These are phyloP conservation scores for Vaccinium myrtillus DNA, from an alignment of 148 eudicot genomes.

Conservation along the genomic window DNA sequence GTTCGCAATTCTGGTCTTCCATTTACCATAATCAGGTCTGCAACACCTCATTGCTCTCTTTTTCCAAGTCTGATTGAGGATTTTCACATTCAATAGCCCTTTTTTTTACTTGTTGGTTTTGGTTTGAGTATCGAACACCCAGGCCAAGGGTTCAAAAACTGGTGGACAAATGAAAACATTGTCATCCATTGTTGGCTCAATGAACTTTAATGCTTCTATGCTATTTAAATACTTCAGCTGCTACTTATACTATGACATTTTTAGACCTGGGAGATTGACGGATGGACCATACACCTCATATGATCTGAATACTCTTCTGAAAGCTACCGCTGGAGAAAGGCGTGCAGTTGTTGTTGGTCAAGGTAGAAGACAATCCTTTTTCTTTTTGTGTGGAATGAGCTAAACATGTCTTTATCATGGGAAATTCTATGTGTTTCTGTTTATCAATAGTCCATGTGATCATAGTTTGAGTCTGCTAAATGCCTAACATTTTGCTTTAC, in stretches of 20 bases:
- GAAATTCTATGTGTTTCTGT: not conserved
- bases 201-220: not conserved
- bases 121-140: not conserved
- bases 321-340: conserved; percentile 94
- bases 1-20: conserved; percentile 86
- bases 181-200: not conserved
- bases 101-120: not conserved
- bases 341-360: conserved; percentile 87
- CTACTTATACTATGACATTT: conserved; percentile 6
- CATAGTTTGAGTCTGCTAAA: not conserved
- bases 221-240: not conserved
- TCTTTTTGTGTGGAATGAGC: not conserved
- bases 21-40: conserved; percentile 86
- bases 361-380: conserved; percentile 41
- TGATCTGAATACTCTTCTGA: conserved; percentile 90
- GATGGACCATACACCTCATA: conserved; percentile 99
- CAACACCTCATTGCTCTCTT: not conserved
- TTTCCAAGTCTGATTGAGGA: not conserved
- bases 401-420: not conserved
- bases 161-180: not conserved
- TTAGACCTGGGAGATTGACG: conserved; percentile 87
- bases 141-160: not conserved
- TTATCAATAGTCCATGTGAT: not conserved
- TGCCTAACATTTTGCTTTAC: not conserved
- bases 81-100: not conserved